Evolutionary conservation across 441 rosid genomes (phyloP).

Genomic region (Brassica hybrid): DNA sequence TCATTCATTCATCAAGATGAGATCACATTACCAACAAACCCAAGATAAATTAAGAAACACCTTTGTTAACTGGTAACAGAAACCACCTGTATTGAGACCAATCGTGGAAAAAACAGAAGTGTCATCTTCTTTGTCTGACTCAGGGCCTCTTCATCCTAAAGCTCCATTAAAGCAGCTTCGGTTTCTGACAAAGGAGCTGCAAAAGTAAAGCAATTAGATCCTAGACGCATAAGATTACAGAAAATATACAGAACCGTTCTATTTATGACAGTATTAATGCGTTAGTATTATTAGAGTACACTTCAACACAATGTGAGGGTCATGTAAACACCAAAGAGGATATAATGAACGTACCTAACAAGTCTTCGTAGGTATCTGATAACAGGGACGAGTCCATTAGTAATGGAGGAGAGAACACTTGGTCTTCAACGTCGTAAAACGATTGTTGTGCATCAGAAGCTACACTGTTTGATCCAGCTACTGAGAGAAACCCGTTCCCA

Average conservation of each 20-base stretch:
- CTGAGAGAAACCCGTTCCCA: slow-evolving; percentile 76
- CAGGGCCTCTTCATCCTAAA: slow-evolving; percentile 48
- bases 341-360: slow-evolving; percentile 70
- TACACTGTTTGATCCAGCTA: slow-evolving; percentile 63
- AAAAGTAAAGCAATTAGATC: slow-evolving; percentile 28
- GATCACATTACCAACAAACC: slow-evolving; percentile 27
- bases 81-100: slow-evolving; percentile 22
- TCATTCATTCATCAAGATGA: slow-evolving; percentile 20
- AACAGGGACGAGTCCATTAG: slow-evolving; percentile 80
- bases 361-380: slow-evolving; percentile 85
- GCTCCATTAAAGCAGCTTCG: slow-evolving; percentile 93
- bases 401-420: slow-evolving; percentile 95
- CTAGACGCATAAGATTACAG: not conserved
- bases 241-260: not conserved
- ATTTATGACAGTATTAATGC: too few species aligned
- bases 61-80: slow-evolving; percentile 27
- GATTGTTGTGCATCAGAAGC: slow-evolving; percentile 61
- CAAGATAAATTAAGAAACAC: slow-evolving; percentile 30
- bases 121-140: slow-evolving; percentile 18
- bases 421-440: slow-evolving; percentile 75
- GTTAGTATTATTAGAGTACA: not conserved
- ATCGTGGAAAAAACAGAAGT: slow-evolving; percentile 19
- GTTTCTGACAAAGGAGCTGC: slow-evolving; percentile 98
- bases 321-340: slow-evolving; percentile 2
- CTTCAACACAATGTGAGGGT: not conserved